A percentile compares a stretch with the other conserved stretches of the same genome.
Evolutionary conservation across 805 yeast genomes (phyloP).

Genomic region (Maudiozyma turicensis): DNA sequence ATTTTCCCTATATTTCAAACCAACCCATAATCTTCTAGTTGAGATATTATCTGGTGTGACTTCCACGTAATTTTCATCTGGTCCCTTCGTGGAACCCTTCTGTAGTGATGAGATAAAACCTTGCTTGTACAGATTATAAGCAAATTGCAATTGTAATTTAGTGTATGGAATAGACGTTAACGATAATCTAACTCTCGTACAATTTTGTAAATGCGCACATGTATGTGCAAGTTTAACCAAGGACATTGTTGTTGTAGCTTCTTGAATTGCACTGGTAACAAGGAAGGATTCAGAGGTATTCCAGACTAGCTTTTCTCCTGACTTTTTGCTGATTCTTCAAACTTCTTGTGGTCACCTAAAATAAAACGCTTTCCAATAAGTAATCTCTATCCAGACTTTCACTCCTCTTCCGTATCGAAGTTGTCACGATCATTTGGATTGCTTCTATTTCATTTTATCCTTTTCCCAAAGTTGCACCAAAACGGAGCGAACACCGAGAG

Average conservation of each 20-base stretch:
- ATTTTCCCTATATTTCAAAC: constrained; percentile 76
- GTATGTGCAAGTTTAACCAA: constrained; percentile 73
- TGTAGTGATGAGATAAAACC: constrained; percentile 82
- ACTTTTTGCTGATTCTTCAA: too few species aligned
- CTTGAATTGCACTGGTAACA: neutral
- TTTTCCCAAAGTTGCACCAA: too few species aligned
- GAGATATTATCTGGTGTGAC: constrained; percentile 82
- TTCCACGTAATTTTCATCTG: constrained; percentile 65
- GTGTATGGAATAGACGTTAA: constrained; percentile 77
- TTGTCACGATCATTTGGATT: too few species aligned
- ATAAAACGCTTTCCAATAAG: too few species aligned
- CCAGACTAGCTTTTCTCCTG: too few species aligned
- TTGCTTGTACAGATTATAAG: constrained; percentile 77
- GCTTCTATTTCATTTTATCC: too few species aligned
- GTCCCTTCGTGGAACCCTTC: constrained; percentile 76
- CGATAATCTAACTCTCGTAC: constrained; percentile 62
- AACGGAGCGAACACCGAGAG: too few species aligned
- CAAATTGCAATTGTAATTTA: constrained; percentile 71
- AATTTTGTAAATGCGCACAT: constrained; percentile 85
- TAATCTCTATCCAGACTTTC: too few species aligned
- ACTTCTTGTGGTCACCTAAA: too few species aligned
- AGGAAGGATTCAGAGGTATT: too few species aligned
- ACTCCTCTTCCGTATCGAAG: too few species aligned
- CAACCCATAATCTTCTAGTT: constrained; percentile 83
- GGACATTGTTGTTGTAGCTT: constrained; percentile 46